phyloP scores from a whole-genome alignment of 257 asterid species.

The Plantago elongata region DNA sequence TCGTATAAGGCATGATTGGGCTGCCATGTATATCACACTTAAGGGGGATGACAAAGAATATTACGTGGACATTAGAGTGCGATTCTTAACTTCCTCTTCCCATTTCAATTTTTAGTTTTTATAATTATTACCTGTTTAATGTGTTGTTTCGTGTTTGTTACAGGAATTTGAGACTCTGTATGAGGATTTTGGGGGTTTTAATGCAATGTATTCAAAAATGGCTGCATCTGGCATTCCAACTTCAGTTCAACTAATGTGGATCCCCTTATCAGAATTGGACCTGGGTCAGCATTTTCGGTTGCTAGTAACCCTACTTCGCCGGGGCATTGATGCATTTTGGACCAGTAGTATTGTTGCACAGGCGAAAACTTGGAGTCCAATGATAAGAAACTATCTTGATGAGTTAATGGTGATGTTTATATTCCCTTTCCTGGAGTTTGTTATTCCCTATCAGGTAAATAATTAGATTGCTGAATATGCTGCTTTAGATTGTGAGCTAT shows the following conservation, averaged over 20 bases:
- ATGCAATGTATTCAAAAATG: slow-evolving; percentile 86
- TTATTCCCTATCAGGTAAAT: slow-evolving; percentile 77
- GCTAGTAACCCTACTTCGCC: slow-evolving; percentile 43
- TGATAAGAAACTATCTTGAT: slow-evolving; percentile 46
- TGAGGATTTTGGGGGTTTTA: slow-evolving; percentile 95
- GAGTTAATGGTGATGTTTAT: slow-evolving; percentile 81
- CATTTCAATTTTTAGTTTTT: slow-evolving; percentile 5
- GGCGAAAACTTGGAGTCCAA: slow-evolving; percentile 45
- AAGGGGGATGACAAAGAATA: slow-evolving; percentile 87
- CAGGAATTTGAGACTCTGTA: slow-evolving; percentile 83
- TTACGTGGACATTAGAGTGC: slow-evolving; percentile 70
- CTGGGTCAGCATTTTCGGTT: slow-evolving; percentile 62
- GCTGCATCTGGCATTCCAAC: slow-evolving; percentile 76
- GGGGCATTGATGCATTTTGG: slow-evolving; percentile 63
- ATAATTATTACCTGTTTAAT: slow-evolving; percentile 9
- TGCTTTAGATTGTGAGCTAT: slow-evolving; percentile 9
- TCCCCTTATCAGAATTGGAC: slow-evolving; percentile 79
- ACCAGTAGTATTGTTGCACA: slow-evolving; percentile 35
- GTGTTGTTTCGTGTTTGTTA: slow-evolving; percentile 20
- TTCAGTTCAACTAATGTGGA: slow-evolving; percentile 90
- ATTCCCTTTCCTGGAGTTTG: slow-evolving; percentile 74
- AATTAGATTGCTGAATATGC: slow-evolving; percentile 20
- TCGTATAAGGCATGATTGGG: slow-evolving; percentile 97
- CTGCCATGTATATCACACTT: slow-evolving; percentile 66
- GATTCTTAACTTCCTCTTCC: slow-evolving; percentile 23